These are phyloP conservation scores for Microdochium paspali DNA, from an alignment of 2,329 filamentous ascomycete species.

Conservation along the genomic window DNA sequence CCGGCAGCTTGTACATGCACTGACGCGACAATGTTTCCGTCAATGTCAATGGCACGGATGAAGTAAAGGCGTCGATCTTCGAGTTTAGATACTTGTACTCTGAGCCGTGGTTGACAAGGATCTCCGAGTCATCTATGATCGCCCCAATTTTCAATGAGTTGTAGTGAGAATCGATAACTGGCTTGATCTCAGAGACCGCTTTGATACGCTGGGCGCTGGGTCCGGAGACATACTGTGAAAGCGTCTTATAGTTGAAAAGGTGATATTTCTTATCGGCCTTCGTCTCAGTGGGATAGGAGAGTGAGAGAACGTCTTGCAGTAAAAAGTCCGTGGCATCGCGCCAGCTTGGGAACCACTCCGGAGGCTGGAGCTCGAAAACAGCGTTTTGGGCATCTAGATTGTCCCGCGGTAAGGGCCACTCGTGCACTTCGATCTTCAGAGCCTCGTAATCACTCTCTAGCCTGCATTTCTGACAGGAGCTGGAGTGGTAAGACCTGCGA, in stretches of 20 bases:
- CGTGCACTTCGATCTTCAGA: constrained; percentile 36
- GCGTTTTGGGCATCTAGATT: constrained; percentile 25
- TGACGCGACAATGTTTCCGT: constrained; percentile 3
- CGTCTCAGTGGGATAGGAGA: constrained; percentile 5
- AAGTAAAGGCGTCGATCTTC: constrained; percentile 4
- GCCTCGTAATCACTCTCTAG: constrained; percentile 17
- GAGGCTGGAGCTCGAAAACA: constrained; percentile 42
- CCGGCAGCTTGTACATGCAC: constrained; percentile 15
- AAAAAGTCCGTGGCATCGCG: constrained; percentile 35
- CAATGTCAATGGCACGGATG: constrained; percentile 28
- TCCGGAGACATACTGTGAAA: background rate
- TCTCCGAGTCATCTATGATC: background rate
- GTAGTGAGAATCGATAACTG: background rate
- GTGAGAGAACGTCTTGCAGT: constrained; percentile 25
- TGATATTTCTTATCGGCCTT: constrained; percentile 20
- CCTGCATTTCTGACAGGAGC: constrained; percentile 26
- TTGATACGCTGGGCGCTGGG: background rate
- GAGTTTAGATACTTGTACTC: background rate
- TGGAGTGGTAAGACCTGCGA: constrained; percentile 3
- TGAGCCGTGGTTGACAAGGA: background rate
- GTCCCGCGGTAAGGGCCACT: constrained; percentile 43
- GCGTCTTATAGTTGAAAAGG: constrained; percentile 12
- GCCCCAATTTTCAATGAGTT: background rate
- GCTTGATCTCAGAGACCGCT: background rate
- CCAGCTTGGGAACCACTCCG: constrained; percentile 33